Evolutionary conservation across 805 yeast genomes (phyloP), one percentile per base, ranked within the genome.

Genomic region (Pichia eremophila): DNA sequence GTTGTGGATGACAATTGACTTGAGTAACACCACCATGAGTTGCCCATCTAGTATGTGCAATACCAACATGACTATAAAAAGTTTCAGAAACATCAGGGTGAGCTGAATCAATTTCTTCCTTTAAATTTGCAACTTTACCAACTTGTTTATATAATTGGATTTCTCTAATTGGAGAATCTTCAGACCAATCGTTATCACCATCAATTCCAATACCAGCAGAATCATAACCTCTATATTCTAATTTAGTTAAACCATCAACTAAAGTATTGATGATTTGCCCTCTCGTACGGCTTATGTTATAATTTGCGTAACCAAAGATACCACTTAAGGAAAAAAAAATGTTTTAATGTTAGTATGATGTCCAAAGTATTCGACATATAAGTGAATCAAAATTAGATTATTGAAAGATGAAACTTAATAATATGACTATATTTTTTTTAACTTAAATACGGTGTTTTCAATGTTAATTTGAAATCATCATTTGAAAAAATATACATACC

Each of bases 31-130:
- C 86, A 68, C 99, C 99, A 67, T 93, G 99, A 37, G 99, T 93
- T 45, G 99, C 99, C 99, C 99, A 93, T 74, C 99, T 85, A 14
- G 99, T 93, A 70, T 93, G 99, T 25, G 99, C 98, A 65, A 93
- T 93, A 63, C 96, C 99, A 51, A 82, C 89, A 64, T 93, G 99
- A 65, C 83, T 79, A 57, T 78, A 82, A 62, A 87, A 89, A 19
- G 78, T 73, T 51, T 77, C 80, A 29, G 74, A 67, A 57, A 83
- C 74, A 59, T 84, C 78, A 49, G 81, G 75, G 41, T 77, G 65
- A 22, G 58, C 62, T 6, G 58, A 47, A 32, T 68, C 71, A 55
- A 86, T 79, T 67, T 82, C 81, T 52, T 79, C 74, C 64, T 76
- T 83, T 64, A 93, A 80, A 49, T 80, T 83, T 55, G 77, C 78